Evolutionary conservation across 1,284 basidiomycete species (phyloP).

Genomic region (Marasmius fiardii): DNA sequence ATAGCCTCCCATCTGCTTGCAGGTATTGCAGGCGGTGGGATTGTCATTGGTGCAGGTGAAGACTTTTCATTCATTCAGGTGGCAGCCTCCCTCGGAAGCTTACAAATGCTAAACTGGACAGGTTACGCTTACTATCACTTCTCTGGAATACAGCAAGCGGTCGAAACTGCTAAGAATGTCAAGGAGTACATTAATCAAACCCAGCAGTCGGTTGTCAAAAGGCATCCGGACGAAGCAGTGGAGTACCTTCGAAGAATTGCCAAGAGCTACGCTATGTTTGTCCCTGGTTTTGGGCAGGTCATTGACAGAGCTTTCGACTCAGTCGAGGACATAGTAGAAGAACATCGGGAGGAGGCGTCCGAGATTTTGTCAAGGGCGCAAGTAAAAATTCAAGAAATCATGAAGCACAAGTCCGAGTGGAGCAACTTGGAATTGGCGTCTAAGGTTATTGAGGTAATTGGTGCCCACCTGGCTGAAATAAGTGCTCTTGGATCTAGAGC

Average conservation of each 20-base stretch:
- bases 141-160: conserved; percentile 33
- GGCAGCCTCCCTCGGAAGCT: not conserved
- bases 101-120: not conserved
- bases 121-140: conserved; percentile 38
- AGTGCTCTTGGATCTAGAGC: conserved; percentile 5
- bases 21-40: conserved; percentile 3
- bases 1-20: conserved; percentile 4
- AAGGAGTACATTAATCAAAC: conserved; percentile 31
- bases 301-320: conserved; percentile 42
- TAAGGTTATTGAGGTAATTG: not conserved
- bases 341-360: conserved; percentile 40
- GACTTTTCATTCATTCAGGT: not conserved
- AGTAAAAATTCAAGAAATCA: conserved; percentile 31
- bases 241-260: conserved; percentile 35
- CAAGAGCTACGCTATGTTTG: conserved; percentile 35
- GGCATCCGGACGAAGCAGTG: conserved; percentile 35
- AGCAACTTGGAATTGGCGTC: conserved; percentile 4
- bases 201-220: conserved; percentile 32
- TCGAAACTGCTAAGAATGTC: conserved; percentile 30
- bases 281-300: conserved; percentile 39
- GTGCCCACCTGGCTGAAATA: conserved; percentile 2
- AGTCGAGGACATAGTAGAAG: conserved; percentile 36
- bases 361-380: conserved; percentile 36
- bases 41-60: conserved; percentile 6
- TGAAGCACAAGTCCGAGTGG: not conserved